Evolutionary conservation across 2,329 filamentous ascomycete species (phyloP), one percentile per base, ranked within the genome.

Genomic region (Lachnellula hyalina): DNA sequence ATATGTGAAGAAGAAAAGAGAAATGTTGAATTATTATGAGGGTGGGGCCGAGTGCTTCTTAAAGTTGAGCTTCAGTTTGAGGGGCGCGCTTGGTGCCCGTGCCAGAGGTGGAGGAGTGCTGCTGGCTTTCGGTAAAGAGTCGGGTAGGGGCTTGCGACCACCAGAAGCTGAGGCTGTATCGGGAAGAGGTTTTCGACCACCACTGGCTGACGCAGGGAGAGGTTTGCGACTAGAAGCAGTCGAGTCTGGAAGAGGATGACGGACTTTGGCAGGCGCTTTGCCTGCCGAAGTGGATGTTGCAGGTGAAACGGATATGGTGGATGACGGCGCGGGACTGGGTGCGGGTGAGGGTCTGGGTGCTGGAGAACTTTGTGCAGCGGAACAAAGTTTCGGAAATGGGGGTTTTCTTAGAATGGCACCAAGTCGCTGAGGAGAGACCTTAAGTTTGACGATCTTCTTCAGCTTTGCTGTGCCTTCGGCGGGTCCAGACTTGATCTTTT

Each of bases 371-470:
- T 55, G 57, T 38, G 58, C 59, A 12, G 35, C 47, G 17, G 56
- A 54, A 34, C 49, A 41, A 21, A 48, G 49, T 11, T 52, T 41
- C 41, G 63, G 63, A 19, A 62, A 62, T 14, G 61, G 63, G 25
- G 61, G 52, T 5, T 28, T 36, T 8, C 55, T 52, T 36, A 59
- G 34, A 48, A 69, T 67, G 15, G 55, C 32, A 19, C 50, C 42
- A 3, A 65, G 38, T 45, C 61, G 65, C 14, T 32, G 15, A 17
- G 15, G 34, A 38, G 54, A 47, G 17, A 61, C 25, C 25, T 57
- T 59, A 5, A 65, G 35, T 41, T 52, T 63, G 8, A 63, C 44
- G 19, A 65, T 61, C 50, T 60, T 64, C 19, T 11, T 32, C 28
- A 54, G 50, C 54, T 52, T 49, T 21, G 42, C 44, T 47, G 19